Evolutionary conservation across 1,284 basidiomycete genomes (phyloP).

Genomic region (Hemileia vastatrix): DNA sequence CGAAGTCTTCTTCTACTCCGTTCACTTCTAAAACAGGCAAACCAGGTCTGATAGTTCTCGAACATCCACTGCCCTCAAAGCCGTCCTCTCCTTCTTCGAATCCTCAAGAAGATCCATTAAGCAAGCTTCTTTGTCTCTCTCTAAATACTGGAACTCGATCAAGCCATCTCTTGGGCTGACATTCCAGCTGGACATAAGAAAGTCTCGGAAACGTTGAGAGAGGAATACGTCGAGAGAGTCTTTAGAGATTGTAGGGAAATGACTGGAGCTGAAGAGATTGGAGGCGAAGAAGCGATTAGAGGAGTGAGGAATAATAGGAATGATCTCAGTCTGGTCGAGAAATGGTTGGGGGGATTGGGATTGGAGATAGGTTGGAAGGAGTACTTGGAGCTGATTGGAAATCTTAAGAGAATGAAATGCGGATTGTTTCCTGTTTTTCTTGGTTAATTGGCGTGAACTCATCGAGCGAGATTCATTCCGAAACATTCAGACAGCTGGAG

Average conservation of each 20-base stretch:
- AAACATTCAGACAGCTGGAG: too few species aligned
- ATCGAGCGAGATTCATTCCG: too few species aligned
- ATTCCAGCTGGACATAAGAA: constrained; percentile 34
- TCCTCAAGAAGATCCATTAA: neutral
- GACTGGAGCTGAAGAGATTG: constrained; percentile 27
- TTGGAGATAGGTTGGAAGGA: too few species aligned
- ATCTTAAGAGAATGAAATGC: too few species aligned
- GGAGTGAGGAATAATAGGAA: constrained; percentile 24
- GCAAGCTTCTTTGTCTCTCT: constrained; percentile 13
- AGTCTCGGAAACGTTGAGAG: constrained; percentile 28
- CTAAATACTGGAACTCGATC: constrained; percentile 32
- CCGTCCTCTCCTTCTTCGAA: neutral
- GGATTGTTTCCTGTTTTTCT: too few species aligned
- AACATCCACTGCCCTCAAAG: constrained; percentile 25
- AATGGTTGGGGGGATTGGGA: constrained; percentile 27
- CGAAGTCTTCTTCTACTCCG: too few species aligned
- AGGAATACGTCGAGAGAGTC: neutral
- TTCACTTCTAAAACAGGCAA: constrained; percentile 24
- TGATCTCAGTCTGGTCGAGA: constrained; percentile 27
- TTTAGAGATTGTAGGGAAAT: constrained; percentile 28
- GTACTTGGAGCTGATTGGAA: too few species aligned
- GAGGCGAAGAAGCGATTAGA: constrained; percentile 18
- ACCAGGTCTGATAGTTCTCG: constrained; percentile 33
- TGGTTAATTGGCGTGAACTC: too few species aligned
- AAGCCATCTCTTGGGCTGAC: constrained; percentile 28